Conservation (phyloP, 257 asterid species). For the Penstemon barbatus region DNA sequence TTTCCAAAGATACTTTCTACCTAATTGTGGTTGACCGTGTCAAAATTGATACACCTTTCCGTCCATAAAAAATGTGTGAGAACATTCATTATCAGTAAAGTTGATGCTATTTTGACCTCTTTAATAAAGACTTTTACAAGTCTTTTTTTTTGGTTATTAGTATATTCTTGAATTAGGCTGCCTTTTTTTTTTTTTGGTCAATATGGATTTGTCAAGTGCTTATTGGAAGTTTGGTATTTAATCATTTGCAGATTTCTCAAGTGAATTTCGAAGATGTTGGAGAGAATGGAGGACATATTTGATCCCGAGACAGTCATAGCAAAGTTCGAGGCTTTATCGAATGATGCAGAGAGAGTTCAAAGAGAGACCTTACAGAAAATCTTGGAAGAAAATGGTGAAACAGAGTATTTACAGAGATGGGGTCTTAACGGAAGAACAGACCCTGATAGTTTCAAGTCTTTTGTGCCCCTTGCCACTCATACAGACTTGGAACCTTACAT, state of each 20-base stretch:
- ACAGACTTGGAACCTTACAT: conserved; percentile 71
- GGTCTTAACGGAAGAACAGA: conserved; percentile 79
- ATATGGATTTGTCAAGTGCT: neutral
- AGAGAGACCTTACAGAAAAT: conserved; percentile 67
- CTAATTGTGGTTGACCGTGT: no score
- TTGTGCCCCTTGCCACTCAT: conserved; percentile 74
- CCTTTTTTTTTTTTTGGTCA: no score
- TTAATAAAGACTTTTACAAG: no score
- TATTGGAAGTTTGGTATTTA: neutral
- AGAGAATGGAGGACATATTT: conserved; percentile 57
- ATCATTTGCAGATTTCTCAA: conserved; percentile 21
- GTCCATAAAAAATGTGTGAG: no score
- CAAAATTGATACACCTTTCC: no score
- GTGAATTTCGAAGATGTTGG: conserved; percentile 48
- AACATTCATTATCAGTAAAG: no score
- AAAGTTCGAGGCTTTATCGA: conserved; percentile 74
- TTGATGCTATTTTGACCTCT: no score
- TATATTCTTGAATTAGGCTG: no score
- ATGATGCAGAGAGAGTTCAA: conserved; percentile 73
- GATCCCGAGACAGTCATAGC: conserved; percentile 62
- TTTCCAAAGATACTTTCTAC: no score
- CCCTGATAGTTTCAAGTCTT: conserved; percentile 54
- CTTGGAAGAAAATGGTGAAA: conserved; percentile 71
- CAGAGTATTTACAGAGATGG: conserved; percentile 79
- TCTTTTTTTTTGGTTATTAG: no score